Base-by-base conservation (phyloP, 2,329 filamentous ascomycete genomes). In the Trichophyton schoenleinii region DNA sequence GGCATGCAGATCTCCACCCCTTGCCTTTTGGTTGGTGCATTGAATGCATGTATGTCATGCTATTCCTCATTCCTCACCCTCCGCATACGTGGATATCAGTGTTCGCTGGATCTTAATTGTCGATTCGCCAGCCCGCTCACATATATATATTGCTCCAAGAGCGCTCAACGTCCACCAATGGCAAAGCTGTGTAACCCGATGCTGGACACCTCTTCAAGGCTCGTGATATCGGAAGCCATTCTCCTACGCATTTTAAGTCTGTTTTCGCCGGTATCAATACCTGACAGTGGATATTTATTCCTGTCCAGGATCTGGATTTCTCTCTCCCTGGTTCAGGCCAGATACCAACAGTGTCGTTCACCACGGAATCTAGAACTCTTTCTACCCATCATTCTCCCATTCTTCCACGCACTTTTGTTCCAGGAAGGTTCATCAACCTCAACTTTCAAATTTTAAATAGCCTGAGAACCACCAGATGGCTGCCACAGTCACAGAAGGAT, bases 71-170 rank as follows among this genome's bases (percentile, higher is more conserved):
- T 34, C 31, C n/a, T 13, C 3, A 15, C 20, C 22, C n/a, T 38
- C 52, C 11, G 28, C 34, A 55, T 55, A 7, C 49, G 22, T 53
- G 22, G 9, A 53, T 55, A 55, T 36, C 52, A 38, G 36, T 11
- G 53, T n/a, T 36, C 28, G 53, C 53, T 31, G 53, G 57, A 41
- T 31, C 44, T 59, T 46, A 38, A 11, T 59, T 59, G 42, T 59
- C 44, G 3, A 20, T 49, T 48, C 25, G n/a, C 11, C 28, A 59
- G 41, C 22, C 44, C 18, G 46, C 44, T 5, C 42, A 11, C 42
- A 42, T 13, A 49, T 36, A 46, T 59, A 59, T 36, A 46, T 59
- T 59, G 31, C 28, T 36, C 22, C 11, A 36, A 22, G n/a, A 25
- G 25, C 34, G 41, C 11, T 34, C 36, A 18, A 59, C 18, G 36